These are phyloP conservation scores for Echria macrotheca DNA, from an alignment of 495 filamentous ascomycete genomes.

Conservation along the genomic window DNA sequence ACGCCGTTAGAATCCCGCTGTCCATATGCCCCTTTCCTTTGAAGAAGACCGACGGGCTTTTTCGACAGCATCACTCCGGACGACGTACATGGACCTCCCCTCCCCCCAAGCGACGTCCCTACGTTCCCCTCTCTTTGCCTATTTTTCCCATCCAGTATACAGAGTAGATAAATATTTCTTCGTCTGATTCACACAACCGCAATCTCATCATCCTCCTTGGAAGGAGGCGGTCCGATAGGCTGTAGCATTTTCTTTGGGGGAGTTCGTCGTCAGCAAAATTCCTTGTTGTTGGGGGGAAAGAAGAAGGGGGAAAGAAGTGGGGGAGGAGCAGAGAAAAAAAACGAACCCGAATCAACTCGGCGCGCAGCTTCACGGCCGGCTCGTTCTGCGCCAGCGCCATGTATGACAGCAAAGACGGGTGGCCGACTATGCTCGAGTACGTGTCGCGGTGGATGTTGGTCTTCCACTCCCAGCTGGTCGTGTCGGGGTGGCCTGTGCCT, in stretches of 20 bases:
- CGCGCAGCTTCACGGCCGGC: slow-evolving; percentile 67
- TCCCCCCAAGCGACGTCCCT: neutral
- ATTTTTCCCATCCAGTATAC: neutral
- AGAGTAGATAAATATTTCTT: too few relatives aligned
- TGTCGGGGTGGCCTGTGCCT: slow-evolving; percentile 97
- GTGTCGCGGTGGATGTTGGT: slow-evolving; percentile 86
- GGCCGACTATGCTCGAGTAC: slow-evolving; percentile 78
- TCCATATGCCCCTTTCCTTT: too few relatives aligned
- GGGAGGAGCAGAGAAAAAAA: neutral
- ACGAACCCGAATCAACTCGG: slow-evolving; percentile 64
- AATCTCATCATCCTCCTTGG: slow-evolving; percentile 51
- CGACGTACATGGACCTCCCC: too few relatives aligned
- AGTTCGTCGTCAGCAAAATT: neutral
- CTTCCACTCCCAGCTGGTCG: slow-evolving; percentile 92
- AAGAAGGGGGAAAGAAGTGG: too few relatives aligned
- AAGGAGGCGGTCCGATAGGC: slow-evolving; percentile 78
- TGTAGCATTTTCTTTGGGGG: slow-evolving; percentile 83
- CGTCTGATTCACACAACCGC: too few relatives aligned
- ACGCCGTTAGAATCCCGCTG: too few relatives aligned
- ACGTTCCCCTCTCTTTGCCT: neutral
- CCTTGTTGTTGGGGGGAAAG: too few relatives aligned
- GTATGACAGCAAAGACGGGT: slow-evolving; percentile 83
- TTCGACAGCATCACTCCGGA: too few relatives aligned
- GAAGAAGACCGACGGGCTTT: too few relatives aligned
- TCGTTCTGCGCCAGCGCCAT: slow-evolving; percentile 86